Conservation (phyloP, 768 basidiomycete genomes). For the Daedaleopsis sinensis region DNA sequence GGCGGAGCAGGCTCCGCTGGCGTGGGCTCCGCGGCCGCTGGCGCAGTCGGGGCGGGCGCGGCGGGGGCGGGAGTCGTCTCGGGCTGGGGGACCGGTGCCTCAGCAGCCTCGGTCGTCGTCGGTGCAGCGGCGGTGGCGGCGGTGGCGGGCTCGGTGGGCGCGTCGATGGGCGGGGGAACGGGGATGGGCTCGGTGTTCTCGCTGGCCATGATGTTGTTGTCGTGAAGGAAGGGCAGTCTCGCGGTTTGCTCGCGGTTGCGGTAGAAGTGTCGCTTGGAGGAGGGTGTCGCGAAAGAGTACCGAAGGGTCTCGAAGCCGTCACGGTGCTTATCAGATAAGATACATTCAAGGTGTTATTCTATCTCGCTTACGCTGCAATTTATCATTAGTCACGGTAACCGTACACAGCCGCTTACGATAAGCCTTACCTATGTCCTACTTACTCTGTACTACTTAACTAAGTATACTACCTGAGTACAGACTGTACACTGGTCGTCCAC, state of each 20-base stretch:
- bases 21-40: neutral
- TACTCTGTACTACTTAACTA: no score
- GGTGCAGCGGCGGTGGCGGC: conserved; percentile 16
- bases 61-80: conserved; percentile 16
- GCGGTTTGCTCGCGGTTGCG: conserved; percentile 4
- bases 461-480: no score
- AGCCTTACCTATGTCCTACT: no score
- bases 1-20: neutral
- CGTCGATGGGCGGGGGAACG: conserved; percentile 5
- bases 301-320: neutral
- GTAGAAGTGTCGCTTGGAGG: neutral
- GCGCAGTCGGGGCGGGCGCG: conserved; percentile 2
- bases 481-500: no score
- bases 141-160: conserved; percentile 1
- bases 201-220: conserved; percentile 1
- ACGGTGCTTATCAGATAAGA: conserved; percentile 9
- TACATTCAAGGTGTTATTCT: neutral
- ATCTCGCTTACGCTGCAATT: no score
- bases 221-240: no score
- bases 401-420: no score
- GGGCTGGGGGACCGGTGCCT: conserved; percentile 13
- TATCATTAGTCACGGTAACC: no score
- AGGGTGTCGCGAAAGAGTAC: neutral
- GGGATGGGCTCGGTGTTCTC: conserved; percentile 13
- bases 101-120: conserved; percentile 10